Conservation (phyloP, 345 rosid genomes). For the Hibiscus trionum region DNA sequence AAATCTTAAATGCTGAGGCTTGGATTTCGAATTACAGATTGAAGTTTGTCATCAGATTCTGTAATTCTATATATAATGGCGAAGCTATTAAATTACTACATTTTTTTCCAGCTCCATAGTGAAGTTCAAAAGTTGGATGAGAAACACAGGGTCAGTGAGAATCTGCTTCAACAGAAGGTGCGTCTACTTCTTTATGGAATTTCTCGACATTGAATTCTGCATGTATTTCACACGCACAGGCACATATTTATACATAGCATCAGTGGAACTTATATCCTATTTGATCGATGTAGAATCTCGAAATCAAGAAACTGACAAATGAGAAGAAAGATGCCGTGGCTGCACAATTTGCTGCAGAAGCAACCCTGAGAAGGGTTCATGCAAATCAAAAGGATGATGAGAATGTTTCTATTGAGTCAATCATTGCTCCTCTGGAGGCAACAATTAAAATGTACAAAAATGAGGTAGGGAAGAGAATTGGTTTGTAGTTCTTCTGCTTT, state of each 20-base stretch:
- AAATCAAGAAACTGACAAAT: conserved; percentile 51
- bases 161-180: conserved; percentile 59
- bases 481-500: not conserved
- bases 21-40: not conserved
- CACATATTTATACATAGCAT: not conserved
- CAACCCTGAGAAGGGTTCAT: conserved; percentile 67
- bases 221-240: too few species aligned
- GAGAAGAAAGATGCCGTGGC: conserved; percentile 82
- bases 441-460: conserved; percentile 66
- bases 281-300: conserved; percentile 49
- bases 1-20: not conserved
- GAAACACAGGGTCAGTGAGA: conserved; percentile 43
- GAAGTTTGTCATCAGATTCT: not conserved
- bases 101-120: conserved; percentile 44
- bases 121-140: conserved; percentile 44
- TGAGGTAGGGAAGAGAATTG: conserved; percentile 34
- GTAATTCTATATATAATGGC: not conserved
- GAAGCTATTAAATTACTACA: not conserved
- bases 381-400: conserved; percentile 63
- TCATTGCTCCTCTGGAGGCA: conserved; percentile 85
- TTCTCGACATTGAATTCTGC: not conserved
- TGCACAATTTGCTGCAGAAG: conserved; percentile 86
- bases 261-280: not conserved
- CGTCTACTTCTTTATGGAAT: conserved; percentile 1
- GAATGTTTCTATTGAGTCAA: conserved; percentile 47